phyloP scores from a whole-genome alignment of 345 rosid species.

The Lagerstroemia speciosa region DNA sequence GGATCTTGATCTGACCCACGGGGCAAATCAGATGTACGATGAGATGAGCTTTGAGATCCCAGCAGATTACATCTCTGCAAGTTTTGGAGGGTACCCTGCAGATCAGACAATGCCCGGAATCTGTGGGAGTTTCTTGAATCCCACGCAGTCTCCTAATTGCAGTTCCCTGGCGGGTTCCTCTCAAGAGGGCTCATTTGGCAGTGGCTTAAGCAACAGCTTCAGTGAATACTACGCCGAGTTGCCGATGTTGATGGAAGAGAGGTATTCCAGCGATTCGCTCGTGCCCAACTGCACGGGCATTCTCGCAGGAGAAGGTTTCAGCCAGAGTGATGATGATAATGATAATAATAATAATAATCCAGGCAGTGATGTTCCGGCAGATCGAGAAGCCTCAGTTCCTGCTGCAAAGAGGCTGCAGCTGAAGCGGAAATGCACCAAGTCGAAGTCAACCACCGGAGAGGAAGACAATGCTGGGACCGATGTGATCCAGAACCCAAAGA shows the following conservation, averaged over 20 bases:
- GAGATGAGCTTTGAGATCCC: background rate
- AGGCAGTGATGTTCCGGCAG: background rate
- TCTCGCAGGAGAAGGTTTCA: background rate
- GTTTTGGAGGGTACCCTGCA: background rate
- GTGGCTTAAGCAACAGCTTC: slow-evolving; percentile 13
- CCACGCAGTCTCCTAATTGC: background rate
- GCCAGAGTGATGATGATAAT: background rate
- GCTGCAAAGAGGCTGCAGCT: slow-evolving; percentile 20
- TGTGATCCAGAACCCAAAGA: slow-evolving; percentile 22
- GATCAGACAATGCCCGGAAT: slow-evolving; percentile 1
- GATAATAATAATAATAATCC: background rate
- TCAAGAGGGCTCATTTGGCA: slow-evolving; percentile 18
- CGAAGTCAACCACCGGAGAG: slow-evolving; percentile 10
- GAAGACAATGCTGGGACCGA: slow-evolving; percentile 11
- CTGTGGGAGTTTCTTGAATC: background rate
- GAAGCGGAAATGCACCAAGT: slow-evolving; percentile 27
- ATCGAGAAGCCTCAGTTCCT: slow-evolving; percentile 8
- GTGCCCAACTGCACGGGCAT: slow-evolving; percentile 3
- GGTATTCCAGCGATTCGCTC: background rate
- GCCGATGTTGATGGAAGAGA: background rate
- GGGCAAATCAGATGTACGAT: background rate
- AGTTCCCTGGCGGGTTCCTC: slow-evolving; percentile 14
- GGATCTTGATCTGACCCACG: slow-evolving; percentile 3
- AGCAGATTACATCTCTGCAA: background rate
- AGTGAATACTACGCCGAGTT: slow-evolving; percentile 2